Base-by-base conservation (phyloP, 116 monocot genomes). In the Trichopus zeylanicus region DNA sequence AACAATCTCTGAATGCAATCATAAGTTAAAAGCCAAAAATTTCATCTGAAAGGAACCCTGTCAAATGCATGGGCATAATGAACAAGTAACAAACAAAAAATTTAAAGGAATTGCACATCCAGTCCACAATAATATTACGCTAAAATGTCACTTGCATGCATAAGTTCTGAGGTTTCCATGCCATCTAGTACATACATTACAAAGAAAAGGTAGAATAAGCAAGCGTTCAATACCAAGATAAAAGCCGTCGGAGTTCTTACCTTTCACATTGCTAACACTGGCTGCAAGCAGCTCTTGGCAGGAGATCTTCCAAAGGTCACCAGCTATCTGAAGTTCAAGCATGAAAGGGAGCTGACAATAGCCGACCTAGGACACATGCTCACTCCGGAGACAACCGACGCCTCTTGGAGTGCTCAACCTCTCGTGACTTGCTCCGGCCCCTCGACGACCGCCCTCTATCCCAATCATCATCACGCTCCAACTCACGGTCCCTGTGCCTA, bases 371-470 rank as follows among this genome's bases (percentile, higher is more conserved):
- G 42, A 13, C 42, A 13, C n/a, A n/a, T n/a, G n/a, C 42, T 60
- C 46, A 60, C 37, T 77, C 76, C 15, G 81, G 71, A 15, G 70
- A 60, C 15, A 60, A 60, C 7, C 77, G 65, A 24, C 72, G 77
- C 46, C 74, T 69, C 57, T 78, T 86, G 9, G 61, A 67, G 61
- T 77, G 74, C 46, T 86, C 85, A 25, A 64, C 66, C 70, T 86
- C 86, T 51, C 81, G 63, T 1, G 93, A 82, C 39, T 59, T 88
- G 73, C 93, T 88, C 21, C 88, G 65, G 39, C 57, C 67, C 26
- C 75, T 76, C 15, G 85, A 80, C 24, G 84, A 81, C 20, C 88
- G 66, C 22, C 92, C 88, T 64, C 79, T 84, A 37, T 88, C 89
- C 81, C 78, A 79, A 7, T 90, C 85, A 53, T 81, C 87, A 69